Evolutionary conservation across 2,329 filamentous ascomycete species (phyloP).

Genomic region (Aspergillus niger): DNA sequence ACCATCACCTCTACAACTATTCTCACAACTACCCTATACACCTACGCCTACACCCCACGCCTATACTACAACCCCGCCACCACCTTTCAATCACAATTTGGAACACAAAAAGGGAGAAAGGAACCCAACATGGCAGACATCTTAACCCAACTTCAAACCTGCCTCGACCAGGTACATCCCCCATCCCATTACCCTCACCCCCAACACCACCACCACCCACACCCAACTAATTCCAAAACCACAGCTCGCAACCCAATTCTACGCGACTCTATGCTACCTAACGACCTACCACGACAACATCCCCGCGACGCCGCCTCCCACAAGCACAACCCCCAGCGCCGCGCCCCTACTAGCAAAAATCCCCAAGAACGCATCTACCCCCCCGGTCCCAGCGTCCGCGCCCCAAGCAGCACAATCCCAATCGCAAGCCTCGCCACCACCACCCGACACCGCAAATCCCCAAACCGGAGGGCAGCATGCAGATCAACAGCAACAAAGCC

Average conservation of each 20-base stretch:
- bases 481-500: constrained; percentile 26
- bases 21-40: not conserved
- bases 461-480: constrained; percentile 19
- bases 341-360: constrained; percentile 45
- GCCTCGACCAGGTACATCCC: constrained; percentile 48
- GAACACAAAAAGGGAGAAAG: no score
- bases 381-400: constrained; percentile 35
- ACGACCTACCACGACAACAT: constrained; percentile 50
- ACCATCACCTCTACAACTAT: not conserved
- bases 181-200: not conserved
- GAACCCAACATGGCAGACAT: constrained; percentile 45
- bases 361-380: constrained; percentile 41
- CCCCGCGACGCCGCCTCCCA: constrained; percentile 36
- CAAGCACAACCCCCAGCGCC: constrained; percentile 33
- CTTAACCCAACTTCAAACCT: constrained; percentile 54
- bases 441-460: constrained; percentile 14
- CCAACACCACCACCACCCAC: not conserved
- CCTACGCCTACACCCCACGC: constrained; percentile 1
- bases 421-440: constrained; percentile 19
- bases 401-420: constrained; percentile 18
- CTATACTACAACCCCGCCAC: not conserved
- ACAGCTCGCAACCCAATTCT: constrained; percentile 55
- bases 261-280: constrained; percentile 53
- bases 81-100: no score
- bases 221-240: constrained; percentile 7